These are phyloP conservation scores for Posidonia australis DNA, from an alignment of 106 monocot species.

Conservation along the genomic window DNA sequence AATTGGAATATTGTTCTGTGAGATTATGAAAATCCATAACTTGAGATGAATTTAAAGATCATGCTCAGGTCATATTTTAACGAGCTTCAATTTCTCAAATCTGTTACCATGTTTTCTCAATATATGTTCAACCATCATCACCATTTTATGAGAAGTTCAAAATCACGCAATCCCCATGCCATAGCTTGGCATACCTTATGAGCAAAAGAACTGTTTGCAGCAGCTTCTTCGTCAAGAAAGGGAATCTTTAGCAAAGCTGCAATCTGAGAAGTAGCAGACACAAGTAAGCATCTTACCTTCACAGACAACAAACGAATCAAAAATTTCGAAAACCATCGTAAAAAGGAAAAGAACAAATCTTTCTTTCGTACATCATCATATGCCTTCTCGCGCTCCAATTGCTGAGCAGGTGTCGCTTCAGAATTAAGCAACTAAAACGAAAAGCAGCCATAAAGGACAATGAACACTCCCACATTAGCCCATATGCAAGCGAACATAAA, in stretches of 20 bases:
- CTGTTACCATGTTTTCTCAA: too few relatives aligned
- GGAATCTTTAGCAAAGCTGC: slow-evolving; percentile 70
- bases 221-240: slow-evolving; percentile 60
- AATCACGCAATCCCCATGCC: not conserved
- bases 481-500: not conserved
- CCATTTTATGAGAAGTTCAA: too few relatives aligned
- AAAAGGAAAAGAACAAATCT: not conserved
- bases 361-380: slow-evolving; percentile 70
- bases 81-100: too few relatives aligned
- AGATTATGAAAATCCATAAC: too few relatives aligned
- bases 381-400: slow-evolving; percentile 59
- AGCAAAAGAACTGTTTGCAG: slow-evolving; percentile 35
- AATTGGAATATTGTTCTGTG: too few relatives aligned
- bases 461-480: not conserved
- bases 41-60: too few relatives aligned
- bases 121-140: too few relatives aligned
- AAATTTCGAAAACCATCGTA: too few relatives aligned
- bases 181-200: slow-evolving; percentile 41
- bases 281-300: not conserved
- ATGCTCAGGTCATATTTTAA: too few relatives aligned
- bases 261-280: slow-evolving; percentile 34
- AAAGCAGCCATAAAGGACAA: not conserved
- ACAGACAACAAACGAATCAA: not conserved
- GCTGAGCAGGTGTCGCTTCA: slow-evolving; percentile 47
- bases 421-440: slow-evolving; percentile 53